Evolutionary conservation across 352 stramenopile genomes (phyloP).

Genomic region (Globisporangium ultimum): DNA sequence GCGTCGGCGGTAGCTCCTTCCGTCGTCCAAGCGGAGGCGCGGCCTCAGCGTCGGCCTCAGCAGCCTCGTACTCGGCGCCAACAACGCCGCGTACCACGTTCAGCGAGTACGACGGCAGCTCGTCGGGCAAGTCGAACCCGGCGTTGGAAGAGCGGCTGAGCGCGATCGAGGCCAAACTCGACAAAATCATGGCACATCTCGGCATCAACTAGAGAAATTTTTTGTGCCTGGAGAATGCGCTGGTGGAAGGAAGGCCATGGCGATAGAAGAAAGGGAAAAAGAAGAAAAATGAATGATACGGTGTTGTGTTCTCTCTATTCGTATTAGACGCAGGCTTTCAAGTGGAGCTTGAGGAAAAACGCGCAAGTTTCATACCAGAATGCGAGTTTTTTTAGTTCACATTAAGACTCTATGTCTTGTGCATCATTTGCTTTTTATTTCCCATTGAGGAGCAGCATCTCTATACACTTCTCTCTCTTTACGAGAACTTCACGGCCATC

Average conservation of each 20-base stretch:
- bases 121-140: conserved; percentile 1
- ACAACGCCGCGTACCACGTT: conserved; percentile 40
- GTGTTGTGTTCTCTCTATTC: too few species aligned
- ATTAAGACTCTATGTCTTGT: not conserved
- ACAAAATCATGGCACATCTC: conserved; percentile 88
- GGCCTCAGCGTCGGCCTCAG: not conserved
- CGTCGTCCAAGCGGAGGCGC: conserved; percentile 6
- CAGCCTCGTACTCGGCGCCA: conserved; percentile 41
- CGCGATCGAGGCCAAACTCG: conserved; percentile 82
- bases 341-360: too few species aligned
- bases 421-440: conserved; percentile 1
- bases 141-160: conserved; percentile 59
- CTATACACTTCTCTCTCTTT: conserved; percentile 9
- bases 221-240: not conserved
- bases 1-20: conserved; percentile 8
- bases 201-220: conserved; percentile 46
- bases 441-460: not conserved
- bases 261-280: too few species aligned
- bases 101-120: conserved; percentile 12
- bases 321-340: too few species aligned
- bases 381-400: too few species aligned
- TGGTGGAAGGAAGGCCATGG: too few species aligned
- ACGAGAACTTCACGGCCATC: conserved; percentile 81
- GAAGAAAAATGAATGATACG: too few species aligned
- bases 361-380: too few species aligned